Evolutionary conservation across 2,329 filamentous ascomycete species (phyloP), one percentile per base, ranked within the genome.

Genomic region (Neoarthrinium moseri): DNA sequence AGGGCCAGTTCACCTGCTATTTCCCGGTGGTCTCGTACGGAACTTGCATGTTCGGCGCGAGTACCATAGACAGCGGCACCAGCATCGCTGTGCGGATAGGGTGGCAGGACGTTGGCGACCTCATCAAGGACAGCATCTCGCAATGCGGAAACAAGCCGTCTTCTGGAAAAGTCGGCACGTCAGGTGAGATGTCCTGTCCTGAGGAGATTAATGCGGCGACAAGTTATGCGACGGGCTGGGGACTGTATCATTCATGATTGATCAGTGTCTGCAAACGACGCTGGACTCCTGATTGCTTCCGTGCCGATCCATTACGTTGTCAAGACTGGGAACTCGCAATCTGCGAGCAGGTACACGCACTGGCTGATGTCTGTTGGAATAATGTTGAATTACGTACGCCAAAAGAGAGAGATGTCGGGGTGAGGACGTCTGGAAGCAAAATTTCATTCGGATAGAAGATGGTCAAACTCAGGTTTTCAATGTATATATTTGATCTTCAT

Each of bases 91-190:
- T 44, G 15, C 15, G 41, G 18, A 24, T 44, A 12, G 41, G 41
- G 20, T 44, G 41, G 41, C 32, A 35, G 22, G 41, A 44, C 32
- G 41, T 44, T 7, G 41, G 41, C 30, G 41, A 44, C 22, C 30
- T 44, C 10, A 37, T 44, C 41, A 44, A 8, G 13, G 24, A 17
- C 41, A 44, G 41, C 32, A 34, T 44, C 23, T n/a, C 15, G 13
- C 15, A 18, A 15, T 44, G 15, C 21, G 41, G 41, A 18, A 44
- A 44, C 32, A 23, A 13, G 10, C 41, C 41, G 11, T 24, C 32
- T 17, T 23, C 30, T 5, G 41, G 41, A 30, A 44, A 44, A 24
- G 41, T 44, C 12, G 41, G 41, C 26, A 24, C 20, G 12, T 36
- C 30, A n/a, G 41, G 41, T 10, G 24, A 44, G 21, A 44, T 44